These are phyloP conservation scores for Talaromyces pinophilus DNA, from an alignment of 2,329 filamentous ascomycete genomes.

Conservation along the genomic window DNA sequence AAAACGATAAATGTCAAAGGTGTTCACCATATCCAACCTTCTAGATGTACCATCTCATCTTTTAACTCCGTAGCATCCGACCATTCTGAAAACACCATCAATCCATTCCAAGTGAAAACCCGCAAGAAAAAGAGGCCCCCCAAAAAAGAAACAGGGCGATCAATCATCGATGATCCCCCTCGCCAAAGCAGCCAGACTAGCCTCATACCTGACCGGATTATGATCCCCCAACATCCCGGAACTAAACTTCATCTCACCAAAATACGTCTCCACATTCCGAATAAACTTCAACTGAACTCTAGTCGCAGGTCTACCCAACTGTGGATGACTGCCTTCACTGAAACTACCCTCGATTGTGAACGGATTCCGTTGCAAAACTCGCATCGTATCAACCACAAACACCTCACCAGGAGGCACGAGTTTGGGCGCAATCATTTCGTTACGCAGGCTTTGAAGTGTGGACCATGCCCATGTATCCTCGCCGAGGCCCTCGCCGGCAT, in stretches of 20 bases:
- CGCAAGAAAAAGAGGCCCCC: too few relatives aligned
- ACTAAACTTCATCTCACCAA: constrained; percentile 70
- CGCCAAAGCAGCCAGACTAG: constrained; percentile 63
- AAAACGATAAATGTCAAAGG: neutral
- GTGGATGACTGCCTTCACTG: constrained; percentile 45
- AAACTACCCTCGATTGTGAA: constrained; percentile 57
- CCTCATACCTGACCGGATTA: constrained; percentile 72
- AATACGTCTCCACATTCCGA: constrained; percentile 68
- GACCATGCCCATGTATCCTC: constrained; percentile 69
- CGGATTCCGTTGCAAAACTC: constrained; percentile 67
- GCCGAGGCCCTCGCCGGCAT: constrained; percentile 55
- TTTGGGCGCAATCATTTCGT: constrained; percentile 68
- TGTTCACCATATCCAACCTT: neutral
- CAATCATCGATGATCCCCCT: constrained; percentile 47
- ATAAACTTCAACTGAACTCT: constrained; percentile 71
- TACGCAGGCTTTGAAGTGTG: constrained; percentile 65
- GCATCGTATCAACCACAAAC: constrained; percentile 69
- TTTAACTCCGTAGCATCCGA: neutral
- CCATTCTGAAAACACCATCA: too few relatives aligned
- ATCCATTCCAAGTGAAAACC: too few relatives aligned
- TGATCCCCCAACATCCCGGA: constrained; percentile 75
- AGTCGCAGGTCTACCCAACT: constrained; percentile 65
- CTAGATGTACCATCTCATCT: neutral
- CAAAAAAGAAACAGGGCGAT: neutral
- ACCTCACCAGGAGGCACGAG: constrained; percentile 75